A percentile compares a stretch with the other conserved stretches of the same genome.
Conservation (phyloP, 2,329 filamentous ascomycete genomes). For the Colletotrichum filicis region DNA sequence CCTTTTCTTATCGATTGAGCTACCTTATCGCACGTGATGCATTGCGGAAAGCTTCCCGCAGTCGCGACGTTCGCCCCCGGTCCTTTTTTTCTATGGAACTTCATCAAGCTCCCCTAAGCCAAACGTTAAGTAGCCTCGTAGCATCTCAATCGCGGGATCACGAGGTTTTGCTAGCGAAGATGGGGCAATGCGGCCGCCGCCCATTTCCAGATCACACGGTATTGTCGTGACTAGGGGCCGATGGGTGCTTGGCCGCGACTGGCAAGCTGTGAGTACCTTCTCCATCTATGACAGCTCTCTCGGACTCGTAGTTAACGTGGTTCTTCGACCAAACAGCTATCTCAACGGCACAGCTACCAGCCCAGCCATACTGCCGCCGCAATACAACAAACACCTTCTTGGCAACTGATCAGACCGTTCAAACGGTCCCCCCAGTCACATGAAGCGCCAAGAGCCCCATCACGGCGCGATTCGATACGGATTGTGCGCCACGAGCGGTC, state of each 20-base stretch:
- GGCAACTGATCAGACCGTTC: not conserved
- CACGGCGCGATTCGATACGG: not conserved
- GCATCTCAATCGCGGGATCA: constrained; percentile 12
- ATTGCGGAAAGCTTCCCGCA: constrained; percentile 1
- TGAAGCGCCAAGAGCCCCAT: not conserved
- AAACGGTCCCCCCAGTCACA: not conserved
- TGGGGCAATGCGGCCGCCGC: constrained; percentile 36
- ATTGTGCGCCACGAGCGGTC: not conserved
- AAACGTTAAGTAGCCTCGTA: not conserved
- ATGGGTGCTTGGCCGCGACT: constrained; percentile 1
- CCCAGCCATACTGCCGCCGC: not conserved
- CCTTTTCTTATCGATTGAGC: not conserved
- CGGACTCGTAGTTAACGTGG: not conserved
- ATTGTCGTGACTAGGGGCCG: constrained; percentile 26
- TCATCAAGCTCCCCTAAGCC: not conserved
- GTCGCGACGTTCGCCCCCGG: not conserved
- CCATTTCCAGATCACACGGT: constrained; percentile 20
- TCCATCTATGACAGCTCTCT: not conserved
- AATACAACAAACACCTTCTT: not conserved
- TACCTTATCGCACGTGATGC: constrained; percentile 22
- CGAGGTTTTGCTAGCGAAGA: constrained; percentile 18
- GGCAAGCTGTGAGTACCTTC: constrained; percentile 2
- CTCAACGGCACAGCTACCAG: constrained; percentile 2
- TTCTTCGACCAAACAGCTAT: not conserved
- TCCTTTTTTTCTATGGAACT: not conserved